Conservation (phyloP, 176 grass and related monocot species). For the Musa schizocarpa region DNA sequence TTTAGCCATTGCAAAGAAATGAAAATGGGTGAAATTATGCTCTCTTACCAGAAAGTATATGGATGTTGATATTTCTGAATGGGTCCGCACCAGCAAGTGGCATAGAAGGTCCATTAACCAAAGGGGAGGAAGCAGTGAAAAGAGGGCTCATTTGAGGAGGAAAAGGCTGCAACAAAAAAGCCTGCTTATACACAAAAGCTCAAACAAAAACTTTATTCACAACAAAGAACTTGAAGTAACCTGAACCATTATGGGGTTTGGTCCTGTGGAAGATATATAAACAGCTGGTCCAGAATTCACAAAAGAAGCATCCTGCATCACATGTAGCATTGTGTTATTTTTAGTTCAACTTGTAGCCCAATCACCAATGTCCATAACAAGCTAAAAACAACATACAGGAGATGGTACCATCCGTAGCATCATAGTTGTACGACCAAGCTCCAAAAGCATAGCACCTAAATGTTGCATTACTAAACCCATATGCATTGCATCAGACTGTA, state of each 20-base stretch:
- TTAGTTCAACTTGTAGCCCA: not conserved
- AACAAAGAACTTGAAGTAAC: slow-evolving; percentile 12
- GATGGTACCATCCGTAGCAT: slow-evolving; percentile 60
- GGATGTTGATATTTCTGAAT: slow-evolving; percentile 37
- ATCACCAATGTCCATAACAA: not conserved
- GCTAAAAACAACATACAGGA: slow-evolving; percentile 53
- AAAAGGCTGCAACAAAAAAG: slow-evolving; percentile 46
- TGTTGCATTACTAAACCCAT: slow-evolving; percentile 77
- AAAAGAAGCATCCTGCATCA: slow-evolving; percentile 59
- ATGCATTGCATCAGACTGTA: slow-evolving; percentile 70
- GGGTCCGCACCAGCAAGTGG: slow-evolving; percentile 46
- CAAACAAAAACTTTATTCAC: not conserved
- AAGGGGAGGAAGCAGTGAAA: slow-evolving; percentile 45
- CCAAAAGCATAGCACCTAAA: slow-evolving; percentile 82
- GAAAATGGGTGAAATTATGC: not conserved
- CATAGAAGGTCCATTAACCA: slow-evolving; percentile 49
- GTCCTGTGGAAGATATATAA: slow-evolving; percentile 76
- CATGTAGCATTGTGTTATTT: slow-evolving; percentile 5
- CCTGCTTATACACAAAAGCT: slow-evolving; percentile 7
- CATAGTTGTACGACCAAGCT: slow-evolving; percentile 94
- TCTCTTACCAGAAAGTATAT: slow-evolving; percentile 25
- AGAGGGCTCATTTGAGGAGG: slow-evolving; percentile 50
- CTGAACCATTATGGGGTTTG: slow-evolving; percentile 99
- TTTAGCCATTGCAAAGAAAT: not conserved
- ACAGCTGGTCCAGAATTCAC: slow-evolving; percentile 81